These are phyloP conservation scores for Citrus reticulata DNA, from an alignment of 345 rosid genomes.

Conservation along the genomic window DNA sequence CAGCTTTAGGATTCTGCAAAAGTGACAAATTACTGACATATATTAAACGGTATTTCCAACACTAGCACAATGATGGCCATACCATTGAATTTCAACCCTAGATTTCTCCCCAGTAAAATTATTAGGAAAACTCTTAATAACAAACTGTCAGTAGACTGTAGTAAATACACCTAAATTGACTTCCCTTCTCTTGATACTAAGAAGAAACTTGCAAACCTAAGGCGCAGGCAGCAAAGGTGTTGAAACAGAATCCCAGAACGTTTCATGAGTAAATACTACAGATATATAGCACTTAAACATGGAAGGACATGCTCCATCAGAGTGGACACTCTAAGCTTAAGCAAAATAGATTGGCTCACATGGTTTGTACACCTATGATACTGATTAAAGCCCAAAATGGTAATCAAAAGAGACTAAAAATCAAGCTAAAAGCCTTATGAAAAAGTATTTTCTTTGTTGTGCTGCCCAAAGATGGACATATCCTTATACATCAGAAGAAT, in stretches of 20 bases:
- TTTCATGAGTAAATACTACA: background rate
- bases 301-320: background rate
- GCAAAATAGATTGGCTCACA: background rate
- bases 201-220: background rate
- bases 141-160: background rate
- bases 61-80: background rate
- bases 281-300: background rate
- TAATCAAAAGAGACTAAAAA: background rate
- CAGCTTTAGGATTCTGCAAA: background rate
- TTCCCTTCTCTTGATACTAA: background rate
- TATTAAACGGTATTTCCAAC: background rate
- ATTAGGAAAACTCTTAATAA: background rate
- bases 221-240: background rate
- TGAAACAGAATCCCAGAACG: background rate
- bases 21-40: background rate
- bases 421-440: background rate
- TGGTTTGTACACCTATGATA: background rate
- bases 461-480: background rate
- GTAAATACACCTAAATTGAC: background rate
- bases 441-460: background rate
- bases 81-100: background rate
- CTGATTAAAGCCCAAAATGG: background rate
- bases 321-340: background rate
- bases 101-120: background rate
- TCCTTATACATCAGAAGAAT: background rate